phyloP scores from a whole-genome alignment of 2,329 filamentous ascomycete species.

The Endoconidiophora polonica region DNA sequence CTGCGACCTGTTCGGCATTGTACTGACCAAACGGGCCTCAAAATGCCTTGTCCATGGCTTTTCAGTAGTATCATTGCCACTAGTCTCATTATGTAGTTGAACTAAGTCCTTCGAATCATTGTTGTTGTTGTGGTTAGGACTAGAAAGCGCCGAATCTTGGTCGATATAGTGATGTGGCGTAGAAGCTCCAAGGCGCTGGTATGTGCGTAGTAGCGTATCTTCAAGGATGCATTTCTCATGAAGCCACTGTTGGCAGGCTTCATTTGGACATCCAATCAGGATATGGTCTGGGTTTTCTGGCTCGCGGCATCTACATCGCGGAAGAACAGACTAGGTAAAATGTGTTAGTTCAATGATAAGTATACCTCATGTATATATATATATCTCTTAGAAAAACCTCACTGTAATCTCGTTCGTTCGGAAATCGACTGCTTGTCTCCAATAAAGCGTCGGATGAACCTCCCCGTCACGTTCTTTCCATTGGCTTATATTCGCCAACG shows the following conservation, averaged over 20 bases:
- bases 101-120: no score
- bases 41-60: conserved; percentile 37
- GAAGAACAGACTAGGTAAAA: conserved; percentile 30
- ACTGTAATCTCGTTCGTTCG: conserved; percentile 41
- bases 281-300: conserved; percentile 46
- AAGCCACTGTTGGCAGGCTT: conserved; percentile 42
- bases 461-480: conserved; percentile 56
- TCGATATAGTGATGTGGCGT: conserved; percentile 25
- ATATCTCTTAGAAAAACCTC: conserved; percentile 17
- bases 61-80: conserved; percentile 15
- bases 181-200: conserved; percentile 31
- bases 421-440: conserved; percentile 46
- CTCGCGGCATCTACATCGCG: conserved; percentile 40
- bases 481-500: conserved; percentile 42
- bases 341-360: conserved; percentile 14
- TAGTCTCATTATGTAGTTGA: not conserved
- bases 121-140: no score
- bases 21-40: conserved; percentile 21
- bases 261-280: conserved; percentile 39
- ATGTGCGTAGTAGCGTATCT: conserved; percentile 34
- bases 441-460: conserved; percentile 41
- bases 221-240: conserved; percentile 46
- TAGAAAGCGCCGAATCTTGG: no score
- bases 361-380: not conserved
- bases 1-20: conserved; percentile 15